Percentiles rank a stretch among this genome's conserved stretches.
Conservation (phyloP, 2,329 filamentous ascomycete genomes). For the Chaetomiaceae sp. region DNA sequence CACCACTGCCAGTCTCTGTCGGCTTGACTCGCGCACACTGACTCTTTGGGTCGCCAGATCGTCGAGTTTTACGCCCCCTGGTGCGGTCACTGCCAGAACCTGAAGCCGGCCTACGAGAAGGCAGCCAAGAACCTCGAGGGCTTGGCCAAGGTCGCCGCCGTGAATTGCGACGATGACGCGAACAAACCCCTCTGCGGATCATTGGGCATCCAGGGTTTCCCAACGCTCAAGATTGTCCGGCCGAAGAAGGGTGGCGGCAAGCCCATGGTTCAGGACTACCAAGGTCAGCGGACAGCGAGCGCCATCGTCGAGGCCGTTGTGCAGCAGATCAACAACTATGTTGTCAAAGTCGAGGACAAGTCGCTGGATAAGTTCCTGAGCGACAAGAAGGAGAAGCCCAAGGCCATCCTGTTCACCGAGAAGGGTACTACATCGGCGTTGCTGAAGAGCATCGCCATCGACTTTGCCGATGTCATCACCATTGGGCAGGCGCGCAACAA, state of each 20-base stretch:
- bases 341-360: constrained; percentile 75
- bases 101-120: constrained; percentile 94
- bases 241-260: constrained; percentile 70
- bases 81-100: constrained; percentile 95
- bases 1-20: background rate
- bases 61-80: constrained; percentile 93
- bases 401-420: constrained; percentile 88
- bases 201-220: constrained; percentile 91
- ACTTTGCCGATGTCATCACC: constrained; percentile 75
- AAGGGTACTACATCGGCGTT: constrained; percentile 85
- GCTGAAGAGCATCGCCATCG: constrained; percentile 79
- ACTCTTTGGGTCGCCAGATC: constrained; percentile 40
- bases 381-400: constrained; percentile 64
- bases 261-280: constrained; percentile 85
- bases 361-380: constrained; percentile 70
- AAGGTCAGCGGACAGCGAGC: constrained; percentile 77
- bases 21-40: background rate
- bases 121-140: constrained; percentile 85
- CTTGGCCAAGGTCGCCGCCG: constrained; percentile 86
- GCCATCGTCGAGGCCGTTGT: constrained; percentile 82
- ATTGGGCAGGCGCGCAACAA: constrained; percentile 82
- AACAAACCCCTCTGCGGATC: constrained; percentile 84
- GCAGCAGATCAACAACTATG: constrained; percentile 86
- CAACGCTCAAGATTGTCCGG: constrained; percentile 88
- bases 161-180: constrained; percentile 89